Percentiles rank a stretch among this genome's conserved stretches.
phyloP scores from a whole-genome alignment of 148 eudicot species.

The Heliosperma pusillum region DNA sequence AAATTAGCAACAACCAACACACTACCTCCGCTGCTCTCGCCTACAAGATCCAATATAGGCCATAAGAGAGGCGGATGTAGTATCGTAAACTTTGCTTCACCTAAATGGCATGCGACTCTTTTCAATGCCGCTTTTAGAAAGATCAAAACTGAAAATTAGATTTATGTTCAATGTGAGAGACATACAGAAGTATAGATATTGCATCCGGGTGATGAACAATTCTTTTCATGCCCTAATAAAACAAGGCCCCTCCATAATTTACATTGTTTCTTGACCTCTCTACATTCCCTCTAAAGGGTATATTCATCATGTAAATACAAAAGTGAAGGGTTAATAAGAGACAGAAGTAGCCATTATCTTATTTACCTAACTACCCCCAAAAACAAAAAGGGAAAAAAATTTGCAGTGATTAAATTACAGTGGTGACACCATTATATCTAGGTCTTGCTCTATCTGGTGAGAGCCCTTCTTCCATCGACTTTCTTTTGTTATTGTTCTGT shows the following conservation, averaged over 20 bases:
- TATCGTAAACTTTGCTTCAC: not conserved
- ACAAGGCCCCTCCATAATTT: constrained; percentile 20
- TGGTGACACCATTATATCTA: constrained; percentile 63
- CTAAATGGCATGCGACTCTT: not conserved
- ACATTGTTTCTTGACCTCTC: constrained; percentile 27
- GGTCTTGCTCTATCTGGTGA: constrained; percentile 75
- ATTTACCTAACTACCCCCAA: constrained; percentile 17
- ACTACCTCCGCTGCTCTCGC: no score
- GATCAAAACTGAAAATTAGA: constrained; percentile 28
- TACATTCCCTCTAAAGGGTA: constrained; percentile 28
- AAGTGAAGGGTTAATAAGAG: constrained; percentile 8
- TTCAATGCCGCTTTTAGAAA: constrained; percentile 1
- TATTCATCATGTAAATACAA: constrained; percentile 11
- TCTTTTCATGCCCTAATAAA: constrained; percentile 2
- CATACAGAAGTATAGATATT: constrained; percentile 19
- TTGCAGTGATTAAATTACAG: constrained; percentile 39
- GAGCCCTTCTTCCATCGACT: constrained; percentile 58
- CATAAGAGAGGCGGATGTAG: not conserved
- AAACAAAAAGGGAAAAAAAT: not conserved
- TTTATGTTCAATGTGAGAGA: constrained; percentile 30
- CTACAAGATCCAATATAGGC: no score
- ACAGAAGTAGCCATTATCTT: constrained; percentile 2
- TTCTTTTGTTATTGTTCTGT: constrained; percentile 56
- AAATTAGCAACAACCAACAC: not conserved
- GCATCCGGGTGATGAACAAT: constrained; percentile 15